Evolutionary conservation across 768 basidiomycete genomes (phyloP), one percentile per base, ranked within the genome.

Genomic region (Tylopilus sp.): DNA sequence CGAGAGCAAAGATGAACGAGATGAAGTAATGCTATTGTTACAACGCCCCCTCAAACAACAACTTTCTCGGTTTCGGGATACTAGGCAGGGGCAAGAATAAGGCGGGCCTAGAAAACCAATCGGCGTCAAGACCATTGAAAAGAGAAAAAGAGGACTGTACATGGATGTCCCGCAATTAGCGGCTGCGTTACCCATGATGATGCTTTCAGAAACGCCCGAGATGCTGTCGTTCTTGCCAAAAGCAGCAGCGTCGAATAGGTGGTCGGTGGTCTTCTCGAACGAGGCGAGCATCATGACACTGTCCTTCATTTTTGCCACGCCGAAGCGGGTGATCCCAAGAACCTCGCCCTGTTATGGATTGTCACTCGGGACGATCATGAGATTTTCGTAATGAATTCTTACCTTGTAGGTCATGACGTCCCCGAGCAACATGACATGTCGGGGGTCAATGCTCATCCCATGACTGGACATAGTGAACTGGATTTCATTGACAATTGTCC

Each of bases 371-470:
- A 28, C 31, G 41, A 41, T 20, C 15, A 23, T 5, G 47, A 23
- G 0, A 20, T 15, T 2, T 3, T 28, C 31, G 18, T 39, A 26
- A 40, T 11, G 51, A 67, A 13, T 13, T 35, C 56, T 30, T 52
- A 86, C 93, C 83, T 99, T 99, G 74, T 95, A 98, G 25, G 85
- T 83, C 97, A 99, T 99, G 53, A 98, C 94, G 70, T 99, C 97
- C 43, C 95, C 97, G 11, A 99, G 82, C 35, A 99, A 74, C 92
- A 98, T 97, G 62, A 98, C 91, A 69, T 99, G 97, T 47, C 97
- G 89, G 55, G 95, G 95, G 68, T 99, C 97, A 61, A 99, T 98
- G 52, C 86, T 94, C 89, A 99, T 95, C 61, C 93, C 93, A 74
- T 99, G 97, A 48, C 86, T 88, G 57, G 83, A 81, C 97, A 99